phyloP scores from a whole-genome alignment of 2,329 filamentous ascomycete genomes.

The Penicillium psychrosexuale region DNA sequence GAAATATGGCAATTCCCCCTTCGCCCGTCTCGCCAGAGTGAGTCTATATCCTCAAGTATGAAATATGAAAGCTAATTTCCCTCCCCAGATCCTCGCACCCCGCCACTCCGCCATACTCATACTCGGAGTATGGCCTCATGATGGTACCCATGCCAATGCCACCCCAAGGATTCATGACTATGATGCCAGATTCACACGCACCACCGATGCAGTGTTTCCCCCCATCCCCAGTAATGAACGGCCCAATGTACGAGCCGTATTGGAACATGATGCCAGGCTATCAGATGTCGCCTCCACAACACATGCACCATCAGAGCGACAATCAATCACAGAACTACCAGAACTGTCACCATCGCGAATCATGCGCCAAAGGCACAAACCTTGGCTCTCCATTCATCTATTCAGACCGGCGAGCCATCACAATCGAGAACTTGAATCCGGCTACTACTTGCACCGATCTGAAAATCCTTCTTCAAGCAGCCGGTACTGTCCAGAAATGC shows the following conservation, averaged over 20 bases:
- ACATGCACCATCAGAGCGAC: not conserved
- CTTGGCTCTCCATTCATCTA: slow-evolving; percentile 5
- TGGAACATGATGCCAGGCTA: slow-evolving; percentile 31
- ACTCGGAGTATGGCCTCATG: slow-evolving; percentile 28
- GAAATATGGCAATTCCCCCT: slow-evolving; percentile 31
- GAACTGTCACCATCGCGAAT: not conserved
- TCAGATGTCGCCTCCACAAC: slow-evolving; percentile 23
- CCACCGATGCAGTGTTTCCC: slow-evolving; percentile 24
- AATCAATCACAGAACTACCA: slow-evolving; percentile 11
- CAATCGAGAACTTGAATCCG: slow-evolving; percentile 30
- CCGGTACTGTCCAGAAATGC: slow-evolving; percentile 33
- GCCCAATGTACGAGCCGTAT: slow-evolving; percentile 24
- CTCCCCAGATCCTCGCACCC: slow-evolving; percentile 21
- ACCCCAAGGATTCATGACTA: slow-evolving; percentile 23
- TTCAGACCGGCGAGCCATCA: slow-evolving; percentile 21
- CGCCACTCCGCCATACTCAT: slow-evolving; percentile 21
- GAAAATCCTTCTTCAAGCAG: slow-evolving; percentile 27
- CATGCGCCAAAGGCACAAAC: slow-evolving; percentile 8
- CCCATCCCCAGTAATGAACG: slow-evolving; percentile 30
- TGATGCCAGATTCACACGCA: slow-evolving; percentile 26
- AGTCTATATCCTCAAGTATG: slow-evolving; percentile 3
- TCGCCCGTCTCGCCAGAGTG: slow-evolving; percentile 40
- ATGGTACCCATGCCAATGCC: slow-evolving; percentile 23
- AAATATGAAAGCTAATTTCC: not conserved
- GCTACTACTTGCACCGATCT: slow-evolving; percentile 31